Evolutionary conservation across 768 basidiomycete species (phyloP), one percentile per base, ranked within the genome.

Genomic region (Leccinum aurantiacum): DNA sequence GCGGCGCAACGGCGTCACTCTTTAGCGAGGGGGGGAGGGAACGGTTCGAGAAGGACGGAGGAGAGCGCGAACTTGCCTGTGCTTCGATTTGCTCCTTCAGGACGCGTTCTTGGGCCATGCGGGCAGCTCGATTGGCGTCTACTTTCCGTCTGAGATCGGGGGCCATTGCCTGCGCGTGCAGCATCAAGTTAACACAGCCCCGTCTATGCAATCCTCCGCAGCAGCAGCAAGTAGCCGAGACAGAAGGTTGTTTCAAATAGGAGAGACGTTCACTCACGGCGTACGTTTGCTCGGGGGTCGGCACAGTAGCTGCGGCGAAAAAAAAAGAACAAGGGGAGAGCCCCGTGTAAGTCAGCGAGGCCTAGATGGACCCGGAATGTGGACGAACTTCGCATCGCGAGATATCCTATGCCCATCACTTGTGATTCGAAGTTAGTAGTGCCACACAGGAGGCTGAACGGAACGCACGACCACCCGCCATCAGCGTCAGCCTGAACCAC

Each of bases 121-220:
- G 79, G 8, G 80, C 74, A 15, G 80, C 79, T 37, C 84, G 80
- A 58, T 79, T 77, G 3, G 81, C 82, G 64, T 89, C 88, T 17
- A 89, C 87, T 65, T 82, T 83, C 51, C 82, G 80, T 64, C 79
- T 80, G 61, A 88, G 71, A 74, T 86, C 85, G 62, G 88, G 87
- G 22, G 87, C 79, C 79, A 89, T 78, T 69, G 79, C 76, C 87
- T 88, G 62, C 25, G 58, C 41, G 56, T 44, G 41, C 29, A 55
- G 57, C 44, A 65, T 56, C 14, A 29, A 19, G 19, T 46, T 9
- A 46, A 33, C 46, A 50, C 47, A 29, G 33, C 58, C 58, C 25
- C 38, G 19, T 15, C 27, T 7, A 29, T 11, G 14, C 31, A 31
- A 64, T 24, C n/a, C 37, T 49, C 61, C 50, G 22, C 47, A 10